Percentiles rank a stretch among this genome's conserved stretches.
Conservation (phyloP, 2,329 filamentous ascomycete species). For the Venturia oleaginea region DNA sequence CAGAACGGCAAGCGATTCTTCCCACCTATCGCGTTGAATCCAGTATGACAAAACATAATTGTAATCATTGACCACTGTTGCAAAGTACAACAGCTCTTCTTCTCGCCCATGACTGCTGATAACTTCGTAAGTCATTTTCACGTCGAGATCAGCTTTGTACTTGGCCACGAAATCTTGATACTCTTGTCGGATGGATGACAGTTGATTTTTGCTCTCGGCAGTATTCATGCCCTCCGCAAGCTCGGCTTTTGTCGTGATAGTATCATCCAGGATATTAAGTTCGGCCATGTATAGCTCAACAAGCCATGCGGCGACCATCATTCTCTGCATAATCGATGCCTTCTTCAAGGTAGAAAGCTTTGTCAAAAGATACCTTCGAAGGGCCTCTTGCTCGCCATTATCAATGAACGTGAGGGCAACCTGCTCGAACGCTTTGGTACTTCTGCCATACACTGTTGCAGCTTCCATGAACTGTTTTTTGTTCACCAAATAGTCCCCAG, state of each 20-base stretch:
- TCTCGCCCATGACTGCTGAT: slow-evolving; percentile 93
- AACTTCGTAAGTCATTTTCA: slow-evolving; percentile 88
- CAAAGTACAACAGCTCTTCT: slow-evolving; percentile 85
- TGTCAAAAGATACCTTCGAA: slow-evolving; percentile 79
- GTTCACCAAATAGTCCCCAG: slow-evolving; percentile 75
- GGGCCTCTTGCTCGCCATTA: slow-evolving; percentile 76
- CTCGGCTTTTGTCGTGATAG: slow-evolving; percentile 81
- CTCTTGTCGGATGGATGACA: slow-evolving; percentile 62
- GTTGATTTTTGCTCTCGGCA: slow-evolving; percentile 60
- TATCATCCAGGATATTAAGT: slow-evolving; percentile 88
- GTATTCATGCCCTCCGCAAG: slow-evolving; percentile 62
- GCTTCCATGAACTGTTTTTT: slow-evolving; percentile 80
- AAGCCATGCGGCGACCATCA: slow-evolving; percentile 93
- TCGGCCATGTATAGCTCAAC: slow-evolving; percentile 97
- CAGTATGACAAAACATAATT: slow-evolving; percentile 95
- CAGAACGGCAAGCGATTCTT: slow-evolving; percentile 74
- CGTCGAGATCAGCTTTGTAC: slow-evolving; percentile 80
- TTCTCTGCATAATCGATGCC: slow-evolving; percentile 77
- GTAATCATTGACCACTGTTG: slow-evolving; percentile 80
- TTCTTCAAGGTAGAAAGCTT: slow-evolving; percentile 79
- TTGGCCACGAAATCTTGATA: slow-evolving; percentile 81
- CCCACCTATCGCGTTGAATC: slow-evolving; percentile 91
- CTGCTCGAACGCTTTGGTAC: slow-evolving; percentile 94
- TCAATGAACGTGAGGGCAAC: slow-evolving; percentile 88
- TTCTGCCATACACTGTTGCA: slow-evolving; percentile 83